A percentile compares a stretch with the other conserved stretches of the same genome.
phyloP scores from a whole-genome alignment of 2,329 filamentous ascomycete genomes.

The Talaromyces sp. region DNA sequence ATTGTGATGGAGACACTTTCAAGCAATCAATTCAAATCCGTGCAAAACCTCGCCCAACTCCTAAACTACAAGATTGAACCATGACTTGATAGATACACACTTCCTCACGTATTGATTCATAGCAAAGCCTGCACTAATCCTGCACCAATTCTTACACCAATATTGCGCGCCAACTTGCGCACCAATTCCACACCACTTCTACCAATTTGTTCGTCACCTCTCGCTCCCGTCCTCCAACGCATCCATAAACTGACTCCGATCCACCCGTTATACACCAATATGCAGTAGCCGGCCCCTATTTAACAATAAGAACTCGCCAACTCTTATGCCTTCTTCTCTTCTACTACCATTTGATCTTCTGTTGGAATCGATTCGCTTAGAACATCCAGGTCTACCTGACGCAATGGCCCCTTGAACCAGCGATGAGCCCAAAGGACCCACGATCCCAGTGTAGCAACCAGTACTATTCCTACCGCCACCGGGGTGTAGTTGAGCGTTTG shows the following conservation, averaged over 20 bases:
- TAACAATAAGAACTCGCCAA: neutral
- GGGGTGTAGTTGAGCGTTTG: constrained; percentile 16
- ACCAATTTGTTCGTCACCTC: neutral
- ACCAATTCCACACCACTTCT: neutral
- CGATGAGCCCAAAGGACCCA: constrained; percentile 15
- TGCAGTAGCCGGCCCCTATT: neutral
- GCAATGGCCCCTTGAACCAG: constrained; percentile 14
- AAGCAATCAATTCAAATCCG: too few relatives aligned
- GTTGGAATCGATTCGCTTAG: neutral
- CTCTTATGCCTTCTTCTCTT: neutral
- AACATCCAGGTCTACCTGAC: constrained; percentile 6
- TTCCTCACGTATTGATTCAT: neutral
- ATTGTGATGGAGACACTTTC: too few relatives aligned
- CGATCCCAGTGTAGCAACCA: constrained; percentile 1
- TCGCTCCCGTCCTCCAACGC: neutral
- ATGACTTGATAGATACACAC: too few relatives aligned
- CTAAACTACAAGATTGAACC: too few relatives aligned
- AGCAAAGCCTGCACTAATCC: neutral
- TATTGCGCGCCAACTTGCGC: too few relatives aligned
- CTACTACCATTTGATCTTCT: neutral
- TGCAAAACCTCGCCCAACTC: too few relatives aligned
- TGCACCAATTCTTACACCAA: neutral
- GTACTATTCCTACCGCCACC: constrained; percentile 12
- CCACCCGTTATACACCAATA: neutral
- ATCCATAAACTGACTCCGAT: neutral